A percentile compares a stretch with the other conserved stretches of the same genome.
Conservation (phyloP, 495 filamentous ascomycete genomes). For the Trichoderma parareesei region DNA sequence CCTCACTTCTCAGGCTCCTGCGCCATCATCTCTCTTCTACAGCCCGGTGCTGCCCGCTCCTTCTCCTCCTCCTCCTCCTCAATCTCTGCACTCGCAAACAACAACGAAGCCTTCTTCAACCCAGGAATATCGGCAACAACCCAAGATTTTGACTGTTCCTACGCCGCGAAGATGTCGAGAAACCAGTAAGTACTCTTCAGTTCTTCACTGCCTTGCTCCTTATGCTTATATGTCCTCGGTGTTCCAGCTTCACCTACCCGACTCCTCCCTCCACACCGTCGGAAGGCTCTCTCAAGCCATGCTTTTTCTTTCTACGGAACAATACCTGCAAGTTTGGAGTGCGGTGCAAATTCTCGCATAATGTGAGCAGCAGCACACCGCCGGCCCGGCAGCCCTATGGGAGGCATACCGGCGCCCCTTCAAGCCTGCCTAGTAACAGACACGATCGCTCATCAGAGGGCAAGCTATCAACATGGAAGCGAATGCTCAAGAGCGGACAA, state of each 20-base stretch:
- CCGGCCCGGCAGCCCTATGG: neutral
- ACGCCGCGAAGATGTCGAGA: too few species aligned
- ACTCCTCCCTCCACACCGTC: neutral
- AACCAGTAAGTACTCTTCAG: too few species aligned
- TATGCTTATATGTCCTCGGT: neutral
- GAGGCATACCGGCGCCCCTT: neutral
- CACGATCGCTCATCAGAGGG: neutral
- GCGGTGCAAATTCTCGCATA: constrained; percentile 1
- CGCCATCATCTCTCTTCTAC: too few species aligned
- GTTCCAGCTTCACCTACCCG: neutral
- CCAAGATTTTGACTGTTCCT: too few species aligned
- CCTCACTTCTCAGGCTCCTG: too few species aligned
- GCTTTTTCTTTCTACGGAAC: neutral
- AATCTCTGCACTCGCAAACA: too few species aligned
- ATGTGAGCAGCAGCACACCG: neutral
- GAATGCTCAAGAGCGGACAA: neutral
- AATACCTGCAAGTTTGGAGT: constrained; percentile 8
- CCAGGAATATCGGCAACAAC: too few species aligned
- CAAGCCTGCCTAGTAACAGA: neutral
- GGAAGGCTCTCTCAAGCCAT: neutral
- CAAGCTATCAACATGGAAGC: constrained; percentile 4
- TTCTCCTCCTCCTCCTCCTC: too few species aligned
- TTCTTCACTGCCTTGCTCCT: neutral
- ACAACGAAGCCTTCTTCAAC: too few species aligned
- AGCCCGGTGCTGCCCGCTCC: too few species aligned